These are phyloP conservation scores for Coemansia sp. DNA, from an alignment of 192 early-diverging fungal species.

Conservation along the genomic window DNA sequence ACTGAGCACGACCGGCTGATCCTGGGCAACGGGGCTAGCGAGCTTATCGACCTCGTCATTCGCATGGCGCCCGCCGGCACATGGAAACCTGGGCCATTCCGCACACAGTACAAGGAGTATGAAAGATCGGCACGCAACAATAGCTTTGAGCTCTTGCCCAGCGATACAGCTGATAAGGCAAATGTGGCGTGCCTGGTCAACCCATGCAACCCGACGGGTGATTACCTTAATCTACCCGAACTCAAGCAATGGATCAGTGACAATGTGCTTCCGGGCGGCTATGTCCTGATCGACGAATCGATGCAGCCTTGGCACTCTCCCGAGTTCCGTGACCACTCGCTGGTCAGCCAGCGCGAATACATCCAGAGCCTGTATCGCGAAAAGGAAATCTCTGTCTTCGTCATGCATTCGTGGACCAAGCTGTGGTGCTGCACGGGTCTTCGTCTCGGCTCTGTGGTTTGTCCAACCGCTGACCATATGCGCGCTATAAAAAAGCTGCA, in stretches of 20 bases:
- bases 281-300: slow-evolving; percentile 86
- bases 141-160: slow-evolving; percentile 63
- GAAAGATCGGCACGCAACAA: slow-evolving; percentile 81
- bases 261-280: slow-evolving; percentile 77
- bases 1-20: slow-evolving; percentile 66
- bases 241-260: slow-evolving; percentile 73
- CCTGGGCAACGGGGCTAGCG: slow-evolving; percentile 87
- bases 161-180: slow-evolving; percentile 59
- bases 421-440: slow-evolving; percentile 92
- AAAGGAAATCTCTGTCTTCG: slow-evolving; percentile 73
- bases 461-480: slow-evolving; percentile 76
- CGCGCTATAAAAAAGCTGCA: slow-evolving; percentile 74
- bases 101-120: slow-evolving; percentile 88
- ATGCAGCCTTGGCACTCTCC: slow-evolving; percentile 93
- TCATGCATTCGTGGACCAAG: slow-evolving; percentile 95
- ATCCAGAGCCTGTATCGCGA: slow-evolving; percentile 59
- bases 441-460: slow-evolving; percentile 83
- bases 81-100: slow-evolving; percentile 86
- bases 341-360: slow-evolving; percentile 73
- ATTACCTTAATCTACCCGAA: slow-evolving; percentile 72
- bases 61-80: slow-evolving; percentile 71
- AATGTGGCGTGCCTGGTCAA: slow-evolving; percentile 83
- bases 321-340: slow-evolving; percentile 78
- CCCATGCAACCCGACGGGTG: slow-evolving; percentile 91
- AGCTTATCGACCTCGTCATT: slow-evolving; percentile 87